Percentiles rank a stretch among this genome's conserved stretches.
phyloP scores from a whole-genome alignment of 176 grass and related monocot species.

The Zoysia japonica region DNA sequence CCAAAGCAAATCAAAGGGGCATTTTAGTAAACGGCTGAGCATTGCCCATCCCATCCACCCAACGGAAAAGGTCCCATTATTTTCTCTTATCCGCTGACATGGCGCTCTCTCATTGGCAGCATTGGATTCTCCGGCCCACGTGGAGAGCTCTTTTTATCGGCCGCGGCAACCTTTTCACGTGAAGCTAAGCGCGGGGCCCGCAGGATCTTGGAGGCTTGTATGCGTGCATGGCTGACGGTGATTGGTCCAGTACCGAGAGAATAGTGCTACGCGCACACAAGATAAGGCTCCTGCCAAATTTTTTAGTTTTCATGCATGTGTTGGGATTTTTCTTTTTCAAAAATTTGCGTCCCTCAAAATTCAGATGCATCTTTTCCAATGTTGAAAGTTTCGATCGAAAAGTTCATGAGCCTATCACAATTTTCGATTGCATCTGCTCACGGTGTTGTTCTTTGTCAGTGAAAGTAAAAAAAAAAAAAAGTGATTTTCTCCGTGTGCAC shows the following conservation, averaged over 20 bases:
- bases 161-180: conserved; percentile 35
- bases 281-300: background rate
- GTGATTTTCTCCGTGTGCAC: background rate
- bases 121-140: conserved; percentile 41
- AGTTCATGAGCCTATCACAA: background rate
- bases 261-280: conserved; percentile 23
- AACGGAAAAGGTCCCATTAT: conserved; percentile 37
- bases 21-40: conserved; percentile 28
- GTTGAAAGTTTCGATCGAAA: background rate
- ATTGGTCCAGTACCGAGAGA: conserved; percentile 17
- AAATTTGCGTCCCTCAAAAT: background rate
- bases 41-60: conserved; percentile 7
- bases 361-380: background rate
- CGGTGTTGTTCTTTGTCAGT: background rate
- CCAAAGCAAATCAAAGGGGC: conserved; percentile 4
- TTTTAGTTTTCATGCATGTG: background rate
- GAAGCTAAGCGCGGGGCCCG: conserved; percentile 41
- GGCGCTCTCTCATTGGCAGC: conserved; percentile 35
- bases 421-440: background rate
- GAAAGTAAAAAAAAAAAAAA: background rate
- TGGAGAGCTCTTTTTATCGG: conserved; percentile 33
- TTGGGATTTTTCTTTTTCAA: no score
- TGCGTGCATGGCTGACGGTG: conserved; percentile 33
- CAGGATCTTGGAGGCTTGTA: conserved; percentile 53
- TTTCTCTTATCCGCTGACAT: conserved; percentile 55